These are phyloP conservation scores for Corylus heterophylla DNA, from an alignment of 306 rosid species.

Conservation along the genomic window DNA sequence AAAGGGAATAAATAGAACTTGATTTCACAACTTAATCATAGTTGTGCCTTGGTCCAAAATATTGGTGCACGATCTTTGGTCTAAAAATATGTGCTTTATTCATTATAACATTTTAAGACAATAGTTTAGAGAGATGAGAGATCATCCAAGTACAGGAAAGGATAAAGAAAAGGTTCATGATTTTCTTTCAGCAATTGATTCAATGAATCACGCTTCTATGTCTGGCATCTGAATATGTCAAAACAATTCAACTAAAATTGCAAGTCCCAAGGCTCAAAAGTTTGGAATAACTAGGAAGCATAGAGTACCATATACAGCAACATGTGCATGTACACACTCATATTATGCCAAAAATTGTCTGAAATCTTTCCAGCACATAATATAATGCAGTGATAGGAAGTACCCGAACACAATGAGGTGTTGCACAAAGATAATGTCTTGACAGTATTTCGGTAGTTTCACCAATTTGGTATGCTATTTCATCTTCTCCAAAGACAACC, in stretches of 20 bases:
- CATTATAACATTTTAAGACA: neutral
- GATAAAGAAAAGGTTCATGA: neutral
- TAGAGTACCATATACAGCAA: neutral
- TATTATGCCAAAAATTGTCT: neutral
- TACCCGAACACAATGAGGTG: constrained; percentile 97
- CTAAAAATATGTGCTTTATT: neutral
- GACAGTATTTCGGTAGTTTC: constrained; percentile 94
- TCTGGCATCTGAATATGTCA: neutral
- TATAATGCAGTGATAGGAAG: constrained; percentile 4
- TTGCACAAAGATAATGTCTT: constrained; percentile 89
- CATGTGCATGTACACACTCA: neutral
- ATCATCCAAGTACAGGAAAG: neutral
- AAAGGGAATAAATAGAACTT: neutral
- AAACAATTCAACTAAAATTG: neutral
- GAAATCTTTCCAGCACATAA: constrained; percentile 1
- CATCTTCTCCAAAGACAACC: constrained; percentile 83
- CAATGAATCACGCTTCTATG: neutral
- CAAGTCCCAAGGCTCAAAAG: neutral
- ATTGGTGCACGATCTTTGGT: constrained; percentile 2
- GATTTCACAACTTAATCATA: constrained; percentile 2
- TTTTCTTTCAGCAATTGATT: neutral
- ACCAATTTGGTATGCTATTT: constrained; percentile 94
- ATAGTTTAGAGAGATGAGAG: neutral
- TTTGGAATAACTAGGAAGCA: neutral
- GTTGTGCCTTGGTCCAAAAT: constrained; percentile 8